Percentiles rank a stretch among this genome's conserved stretches.
phyloP scores from a whole-genome alignment of 2,329 filamentous ascomycete species.

The Graphilbum sp. region DNA sequence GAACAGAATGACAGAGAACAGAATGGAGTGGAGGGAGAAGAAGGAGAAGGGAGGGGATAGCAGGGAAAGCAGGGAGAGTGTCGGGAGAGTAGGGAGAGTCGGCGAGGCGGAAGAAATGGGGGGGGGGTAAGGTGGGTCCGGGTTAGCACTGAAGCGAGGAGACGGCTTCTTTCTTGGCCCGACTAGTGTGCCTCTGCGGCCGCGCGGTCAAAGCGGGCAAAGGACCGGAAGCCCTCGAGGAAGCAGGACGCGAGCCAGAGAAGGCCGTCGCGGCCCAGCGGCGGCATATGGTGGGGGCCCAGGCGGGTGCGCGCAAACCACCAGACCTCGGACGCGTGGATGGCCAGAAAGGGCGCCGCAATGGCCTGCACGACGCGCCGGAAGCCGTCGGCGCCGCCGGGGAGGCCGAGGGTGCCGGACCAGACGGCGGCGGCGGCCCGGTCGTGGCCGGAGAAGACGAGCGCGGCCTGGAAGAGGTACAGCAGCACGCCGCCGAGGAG shows the following conservation, averaged over 20 bases:
- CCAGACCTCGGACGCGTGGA: constrained; percentile 50
- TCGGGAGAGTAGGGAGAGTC: no score
- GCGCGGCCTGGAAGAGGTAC: constrained; percentile 34
- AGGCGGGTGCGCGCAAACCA: constrained; percentile 32
- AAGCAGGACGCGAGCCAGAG: constrained; percentile 36
- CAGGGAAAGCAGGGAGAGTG: no score
- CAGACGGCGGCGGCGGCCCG: constrained; percentile 33
- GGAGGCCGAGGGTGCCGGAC: constrained; percentile 8
- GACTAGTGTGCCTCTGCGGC: constrained; percentile 1
- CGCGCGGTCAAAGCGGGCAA: constrained; percentile 30
- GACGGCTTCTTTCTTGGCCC: not conserved
- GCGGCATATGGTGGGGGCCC: constrained; percentile 28
- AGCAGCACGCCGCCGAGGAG: constrained; percentile 37
- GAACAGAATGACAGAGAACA: no score
- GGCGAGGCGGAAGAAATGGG: no score
- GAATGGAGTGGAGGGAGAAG: no score
- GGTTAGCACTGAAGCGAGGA: no score
- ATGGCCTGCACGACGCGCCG: constrained; percentile 42
- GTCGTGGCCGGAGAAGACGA: constrained; percentile 30
- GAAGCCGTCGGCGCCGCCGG: constrained; percentile 28
- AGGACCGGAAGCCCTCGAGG: constrained; percentile 35
- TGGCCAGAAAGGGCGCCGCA: constrained; percentile 38
- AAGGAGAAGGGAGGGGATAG: no score
- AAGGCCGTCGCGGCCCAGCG: constrained; percentile 32
- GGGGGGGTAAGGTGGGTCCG: no score